phyloP scores from a whole-genome alignment of 1,139 yeast species.

The Meyerozyma guilliermondii region DNA sequence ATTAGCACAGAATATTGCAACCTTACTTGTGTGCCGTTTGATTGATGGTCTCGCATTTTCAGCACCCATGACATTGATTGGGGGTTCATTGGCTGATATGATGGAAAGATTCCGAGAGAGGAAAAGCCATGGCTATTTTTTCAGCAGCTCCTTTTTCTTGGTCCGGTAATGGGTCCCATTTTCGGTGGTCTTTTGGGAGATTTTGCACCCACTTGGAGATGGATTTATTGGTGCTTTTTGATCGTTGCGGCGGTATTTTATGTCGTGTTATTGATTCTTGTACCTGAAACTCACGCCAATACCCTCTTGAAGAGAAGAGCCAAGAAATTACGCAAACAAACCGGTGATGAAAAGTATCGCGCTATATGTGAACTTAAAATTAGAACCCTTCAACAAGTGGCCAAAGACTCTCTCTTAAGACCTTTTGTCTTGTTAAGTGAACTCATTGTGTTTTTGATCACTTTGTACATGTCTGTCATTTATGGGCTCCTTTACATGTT shows the following conservation, averaged over 20 bases:
- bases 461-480: slow-evolving; percentile 12
- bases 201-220: slow-evolving; percentile 5
- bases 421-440: slow-evolving; percentile 11
- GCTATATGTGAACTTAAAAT: slow-evolving; percentile 8
- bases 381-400: slow-evolving; percentile 6
- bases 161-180: slow-evolving; percentile 14
- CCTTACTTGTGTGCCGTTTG: slow-evolving; percentile 36
- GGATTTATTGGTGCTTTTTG: slow-evolving; percentile 11
- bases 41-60: slow-evolving; percentile 8
- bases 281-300: slow-evolving; percentile 12
- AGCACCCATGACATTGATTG: slow-evolving; percentile 13
- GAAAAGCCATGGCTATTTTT: slow-evolving; percentile 11
- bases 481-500: slow-evolving; percentile 10
- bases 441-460: slow-evolving; percentile 11
- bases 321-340: slow-evolving; percentile 7
- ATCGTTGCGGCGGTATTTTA: slow-evolving; percentile 10
- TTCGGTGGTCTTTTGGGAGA: slow-evolving; percentile 8
- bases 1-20: slow-evolving; percentile 64
- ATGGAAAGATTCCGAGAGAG: slow-evolving; percentile 9
- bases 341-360: slow-evolving; percentile 11
- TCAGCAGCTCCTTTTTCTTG: slow-evolving; percentile 22
- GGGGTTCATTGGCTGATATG: slow-evolving; percentile 13
- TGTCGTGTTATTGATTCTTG: slow-evolving; percentile 7
- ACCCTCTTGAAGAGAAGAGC: slow-evolving; percentile 11
- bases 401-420: slow-evolving; percentile 9